Evolutionary conservation across 129 eudicot species (phyloP).

Genomic region (Chrysanthemum seticuspe): DNA sequence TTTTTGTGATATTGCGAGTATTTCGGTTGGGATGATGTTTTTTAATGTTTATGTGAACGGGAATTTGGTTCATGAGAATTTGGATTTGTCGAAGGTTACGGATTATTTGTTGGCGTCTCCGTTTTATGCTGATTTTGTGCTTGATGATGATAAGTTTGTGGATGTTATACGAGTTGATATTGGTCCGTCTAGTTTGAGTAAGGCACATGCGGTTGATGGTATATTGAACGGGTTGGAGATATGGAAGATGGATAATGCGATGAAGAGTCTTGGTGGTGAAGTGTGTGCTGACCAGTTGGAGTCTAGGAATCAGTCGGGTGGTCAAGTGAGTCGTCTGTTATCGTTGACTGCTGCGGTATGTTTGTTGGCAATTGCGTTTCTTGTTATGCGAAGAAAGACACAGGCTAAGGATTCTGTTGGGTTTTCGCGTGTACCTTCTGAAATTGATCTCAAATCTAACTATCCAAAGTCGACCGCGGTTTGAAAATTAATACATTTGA

Average conservation of each 20-base stretch:
- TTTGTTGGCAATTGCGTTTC: constrained; percentile 63
- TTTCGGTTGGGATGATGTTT: constrained; percentile 49
- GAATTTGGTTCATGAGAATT: constrained; percentile 65
- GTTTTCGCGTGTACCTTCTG: constrained; percentile 84
- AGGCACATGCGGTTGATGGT: constrained; percentile 62
- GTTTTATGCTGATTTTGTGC: constrained; percentile 83
- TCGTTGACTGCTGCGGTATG: constrained; percentile 62
- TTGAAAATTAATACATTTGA: neutral
- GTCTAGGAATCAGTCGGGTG: constrained; percentile 42
- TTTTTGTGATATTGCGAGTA: constrained; percentile 91
- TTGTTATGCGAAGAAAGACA: constrained; percentile 58
- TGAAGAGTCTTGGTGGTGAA: constrained; percentile 77
- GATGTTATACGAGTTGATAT: constrained; percentile 59
- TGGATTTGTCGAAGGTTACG: constrained; percentile 58
- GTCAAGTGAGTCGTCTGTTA: constrained; percentile 37
- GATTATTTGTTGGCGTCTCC: constrained; percentile 66
- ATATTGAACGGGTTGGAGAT: constrained; percentile 83
- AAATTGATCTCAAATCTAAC: constrained; percentile 45
- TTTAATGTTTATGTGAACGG: constrained; percentile 86
- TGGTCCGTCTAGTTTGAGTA: constrained; percentile 76
- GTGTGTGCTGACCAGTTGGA: constrained; percentile 44
- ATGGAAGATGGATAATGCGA: constrained; percentile 67
- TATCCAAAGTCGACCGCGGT: constrained; percentile 31
- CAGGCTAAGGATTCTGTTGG: constrained; percentile 41
- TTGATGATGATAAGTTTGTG: constrained; percentile 44